phyloP scores from a whole-genome alignment of 1,284 basidiomycete species.

The Xerocomus nothofagi region DNA sequence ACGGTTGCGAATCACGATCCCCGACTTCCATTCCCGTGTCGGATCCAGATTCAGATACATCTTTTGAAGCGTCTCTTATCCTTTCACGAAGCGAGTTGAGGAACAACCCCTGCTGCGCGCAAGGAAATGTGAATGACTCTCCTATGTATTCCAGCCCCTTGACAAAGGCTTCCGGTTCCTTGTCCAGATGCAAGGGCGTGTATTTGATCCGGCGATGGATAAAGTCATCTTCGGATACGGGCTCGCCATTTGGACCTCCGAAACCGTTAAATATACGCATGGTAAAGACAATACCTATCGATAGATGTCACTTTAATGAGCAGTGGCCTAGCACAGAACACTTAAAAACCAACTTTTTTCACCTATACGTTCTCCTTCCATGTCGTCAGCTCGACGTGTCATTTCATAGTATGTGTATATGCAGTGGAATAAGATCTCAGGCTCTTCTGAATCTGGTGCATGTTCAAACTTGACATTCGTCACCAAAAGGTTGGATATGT shows the following conservation, averaged over 20 bases:
- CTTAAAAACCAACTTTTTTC: slow-evolving; percentile 40
- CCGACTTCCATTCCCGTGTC: slow-evolving; percentile 31
- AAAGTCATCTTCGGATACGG: slow-evolving; percentile 35
- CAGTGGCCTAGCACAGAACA: neutral
- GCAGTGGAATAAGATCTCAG: slow-evolving; percentile 51
- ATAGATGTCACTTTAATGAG: slow-evolving; percentile 4
- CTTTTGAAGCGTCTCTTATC: slow-evolving; percentile 41
- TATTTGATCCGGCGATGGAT: slow-evolving; percentile 53
- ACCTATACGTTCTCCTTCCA: slow-evolving; percentile 31
- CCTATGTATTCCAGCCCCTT: slow-evolving; percentile 59
- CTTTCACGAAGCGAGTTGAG: slow-evolving; percentile 55
- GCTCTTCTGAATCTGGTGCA: slow-evolving; percentile 24
- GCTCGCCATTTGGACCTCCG: slow-evolving; percentile 34
- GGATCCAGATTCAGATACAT: slow-evolving; percentile 33
- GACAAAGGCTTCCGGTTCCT: slow-evolving; percentile 54
- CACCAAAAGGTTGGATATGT: slow-evolving; percentile 58
- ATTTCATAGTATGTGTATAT: slow-evolving; percentile 50
- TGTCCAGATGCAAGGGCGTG: slow-evolving; percentile 61
- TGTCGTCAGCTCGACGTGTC: slow-evolving; percentile 27
- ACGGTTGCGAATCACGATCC: slow-evolving; percentile 11
- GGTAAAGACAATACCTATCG: slow-evolving; percentile 59
- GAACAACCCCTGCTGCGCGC: slow-evolving; percentile 64
- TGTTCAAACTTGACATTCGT: slow-evolving; percentile 47
- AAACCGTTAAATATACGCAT: slow-evolving; percentile 48
- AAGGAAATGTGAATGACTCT: slow-evolving; percentile 64